Base-by-base conservation (phyloP, 2,329 filamentous ascomycete species). In the Metarhizium guizhouense region DNA sequence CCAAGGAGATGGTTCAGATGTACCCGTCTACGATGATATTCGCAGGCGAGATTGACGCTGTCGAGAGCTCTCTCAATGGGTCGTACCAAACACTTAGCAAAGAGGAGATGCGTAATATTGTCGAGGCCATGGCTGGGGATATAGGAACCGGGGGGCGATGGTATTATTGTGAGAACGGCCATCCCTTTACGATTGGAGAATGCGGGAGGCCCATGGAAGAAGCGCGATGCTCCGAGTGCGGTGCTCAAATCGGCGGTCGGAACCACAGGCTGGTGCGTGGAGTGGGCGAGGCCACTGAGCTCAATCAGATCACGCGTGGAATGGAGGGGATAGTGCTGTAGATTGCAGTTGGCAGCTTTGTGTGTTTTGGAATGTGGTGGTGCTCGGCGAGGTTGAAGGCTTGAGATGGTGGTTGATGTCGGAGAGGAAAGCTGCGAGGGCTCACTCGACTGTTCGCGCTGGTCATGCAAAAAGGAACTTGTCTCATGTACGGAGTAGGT, bases 171-270 rank as follows among this genome's bases (percentile, higher is more conserved):
- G 66, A 59, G 29, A 82, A 83, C 56, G 76, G 76, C 2, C 80
- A 85, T 63, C 77, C 80, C 3, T 85, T 88, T 59, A 81, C 83
- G 0, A 75, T 87, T 36, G 84, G 83, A 1, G 81, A 87, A 57
- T 87, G 84, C 62, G 84, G 84, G 1, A 81, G 82, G 75, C 81
- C 85, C 0, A 85, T 86, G 81, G 58, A 88, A 65, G 54, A 62
- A 20, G 76, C 83, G 1, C 65, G 67, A 1, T 90, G 86, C 60
- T 83, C 85, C 0, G 78, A 88, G 61, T 89, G 85, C 59, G 76
- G 74, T 2, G 74, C 75, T 1, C 59, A 67, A 0, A 76, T 88
- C 34, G 85, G 84, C 2, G 85, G 85, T 0, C 63, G 61, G 49
- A 10, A 75, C 43, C 82, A 87, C 64, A 54, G 8, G 8, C 57